Evolutionary conservation across 2,329 filamentous ascomycete genomes (phyloP).

Genomic region (Fusarium anthophilum): DNA sequence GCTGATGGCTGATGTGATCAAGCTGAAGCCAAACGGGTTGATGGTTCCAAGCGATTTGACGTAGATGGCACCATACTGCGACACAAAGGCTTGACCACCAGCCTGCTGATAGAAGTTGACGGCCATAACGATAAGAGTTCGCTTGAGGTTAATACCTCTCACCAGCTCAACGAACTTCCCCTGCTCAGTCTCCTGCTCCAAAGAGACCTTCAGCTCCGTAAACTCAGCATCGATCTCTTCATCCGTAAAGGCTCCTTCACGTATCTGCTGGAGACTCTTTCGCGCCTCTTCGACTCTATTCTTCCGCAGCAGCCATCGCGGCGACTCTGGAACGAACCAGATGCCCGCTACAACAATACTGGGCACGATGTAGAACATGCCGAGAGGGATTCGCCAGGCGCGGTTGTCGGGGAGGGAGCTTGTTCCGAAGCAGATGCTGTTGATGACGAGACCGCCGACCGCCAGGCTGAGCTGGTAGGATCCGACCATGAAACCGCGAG

Average conservation of each 20-base stretch:
- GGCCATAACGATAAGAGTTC: slow-evolving; percentile 18
- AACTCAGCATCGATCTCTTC: slow-evolving; percentile 34
- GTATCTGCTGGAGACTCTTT: slow-evolving; percentile 6
- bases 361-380: slow-evolving; percentile 38
- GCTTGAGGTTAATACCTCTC: slow-evolving; percentile 13
- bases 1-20: slow-evolving; percentile 38
- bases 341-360: slow-evolving; percentile 16
- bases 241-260: slow-evolving; percentile 21
- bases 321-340: slow-evolving; percentile 40
- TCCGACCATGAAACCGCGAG: slow-evolving; percentile 48
- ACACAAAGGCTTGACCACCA: slow-evolving; percentile 35
- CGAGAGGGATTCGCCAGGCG: slow-evolving; percentile 36
- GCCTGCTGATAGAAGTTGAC: slow-evolving; percentile 33
- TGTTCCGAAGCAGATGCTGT: slow-evolving; percentile 35
- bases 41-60: slow-evolving; percentile 35
- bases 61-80: slow-evolving; percentile 37
- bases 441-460: slow-evolving; percentile 41
- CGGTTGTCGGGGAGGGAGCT: slow-evolving; percentile 30
- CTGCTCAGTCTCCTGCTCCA: slow-evolving; percentile 34
- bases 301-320: slow-evolving; percentile 38
- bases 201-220: neutral
- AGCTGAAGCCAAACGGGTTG: slow-evolving; percentile 41
- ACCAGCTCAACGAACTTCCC: slow-evolving; percentile 20
- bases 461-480: slow-evolving; percentile 48
- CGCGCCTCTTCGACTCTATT: slow-evolving; percentile 30